Percentiles rank a stretch among this genome's conserved stretches.
Evolutionary conservation across 2,329 filamentous ascomycete genomes (phyloP).

Genomic region (Colletotrichum musicola): DNA sequence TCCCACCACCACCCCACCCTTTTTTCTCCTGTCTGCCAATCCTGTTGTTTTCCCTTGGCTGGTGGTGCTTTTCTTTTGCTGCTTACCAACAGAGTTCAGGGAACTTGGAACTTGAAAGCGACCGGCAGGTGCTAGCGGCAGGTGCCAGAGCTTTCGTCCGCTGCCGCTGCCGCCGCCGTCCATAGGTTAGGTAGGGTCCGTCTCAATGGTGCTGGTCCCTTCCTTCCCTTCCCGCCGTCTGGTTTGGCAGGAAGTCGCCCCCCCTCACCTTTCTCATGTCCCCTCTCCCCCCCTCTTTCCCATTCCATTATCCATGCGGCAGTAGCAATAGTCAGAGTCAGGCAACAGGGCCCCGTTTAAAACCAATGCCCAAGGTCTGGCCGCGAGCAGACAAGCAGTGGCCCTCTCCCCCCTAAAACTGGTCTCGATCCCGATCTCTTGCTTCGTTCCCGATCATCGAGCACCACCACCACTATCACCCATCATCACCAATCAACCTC

Average conservation of each 20-base stretch:
- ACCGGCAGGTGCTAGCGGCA: too few relatives aligned
- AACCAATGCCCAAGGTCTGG: not conserved
- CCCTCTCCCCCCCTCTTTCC: not conserved
- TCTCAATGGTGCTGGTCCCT: not conserved
- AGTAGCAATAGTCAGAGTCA: not conserved
- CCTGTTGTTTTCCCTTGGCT: too few relatives aligned
- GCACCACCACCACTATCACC: constrained; percentile 6
- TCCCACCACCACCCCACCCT: too few relatives aligned
- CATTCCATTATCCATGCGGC: not conserved
- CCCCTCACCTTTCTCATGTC: not conserved
- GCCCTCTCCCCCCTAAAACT: not conserved
- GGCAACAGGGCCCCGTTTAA: constrained; percentile 8
- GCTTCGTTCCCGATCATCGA: constrained; percentile 25
- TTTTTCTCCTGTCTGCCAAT: too few relatives aligned
- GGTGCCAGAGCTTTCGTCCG: not conserved
- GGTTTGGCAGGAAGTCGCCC: constrained; percentile 15
- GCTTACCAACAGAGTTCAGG: too few relatives aligned
- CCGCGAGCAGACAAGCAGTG: too few relatives aligned
- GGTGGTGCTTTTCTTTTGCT: too few relatives aligned
- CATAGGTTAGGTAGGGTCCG: too few relatives aligned
- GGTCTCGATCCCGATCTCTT: constrained; percentile 31
- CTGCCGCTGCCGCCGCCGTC: too few relatives aligned
- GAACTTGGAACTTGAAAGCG: too few relatives aligned
- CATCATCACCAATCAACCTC: not conserved
- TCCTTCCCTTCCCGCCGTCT: not conserved